Evolutionary conservation across 2,329 filamentous ascomycete genomes (phyloP).

Genomic region (Peltaster fructicola): DNA sequence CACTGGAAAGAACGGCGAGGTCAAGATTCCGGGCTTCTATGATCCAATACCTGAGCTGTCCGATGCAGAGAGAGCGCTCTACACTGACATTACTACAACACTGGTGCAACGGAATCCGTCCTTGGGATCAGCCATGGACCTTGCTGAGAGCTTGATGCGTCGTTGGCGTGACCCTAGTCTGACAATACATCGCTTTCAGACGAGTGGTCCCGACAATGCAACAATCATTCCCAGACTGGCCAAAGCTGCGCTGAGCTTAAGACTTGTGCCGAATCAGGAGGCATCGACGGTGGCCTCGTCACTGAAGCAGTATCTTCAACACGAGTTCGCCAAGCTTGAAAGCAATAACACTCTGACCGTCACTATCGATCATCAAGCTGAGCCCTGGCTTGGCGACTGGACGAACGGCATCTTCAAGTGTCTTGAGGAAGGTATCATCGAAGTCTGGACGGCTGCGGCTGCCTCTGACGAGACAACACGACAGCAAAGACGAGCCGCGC

Average conservation of each 20-base stretch:
- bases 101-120: slow-evolving; percentile 55
- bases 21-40: slow-evolving; percentile 79
- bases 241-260: slow-evolving; percentile 73
- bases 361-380: slow-evolving; percentile 79
- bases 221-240: slow-evolving; percentile 83
- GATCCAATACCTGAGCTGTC: slow-evolving; percentile 64
- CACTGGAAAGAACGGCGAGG: slow-evolving; percentile 61
- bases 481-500: slow-evolving; percentile 6
- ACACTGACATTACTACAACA: slow-evolving; percentile 66
- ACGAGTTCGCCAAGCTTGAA: slow-evolving; percentile 55
- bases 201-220: slow-evolving; percentile 72
- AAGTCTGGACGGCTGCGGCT: slow-evolving; percentile 76
- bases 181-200: slow-evolving; percentile 84
- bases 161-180: slow-evolving; percentile 90
- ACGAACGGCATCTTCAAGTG: slow-evolving; percentile 81
- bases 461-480: slow-evolving; percentile 31
- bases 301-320: slow-evolving; percentile 48
- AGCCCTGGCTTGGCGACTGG: slow-evolving; percentile 90
- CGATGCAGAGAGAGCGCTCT: slow-evolving; percentile 58
- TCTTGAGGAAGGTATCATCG: slow-evolving; percentile 66
- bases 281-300: slow-evolving; percentile 55
- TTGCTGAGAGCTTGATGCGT: slow-evolving; percentile 75
- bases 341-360: slow-evolving; percentile 69
- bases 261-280: slow-evolving; percentile 85
- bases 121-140: slow-evolving; percentile 43